Evolutionary conservation across 2,329 filamentous ascomycete species (phyloP).

Genomic region (Pseudogymnoascus sp.): DNA sequence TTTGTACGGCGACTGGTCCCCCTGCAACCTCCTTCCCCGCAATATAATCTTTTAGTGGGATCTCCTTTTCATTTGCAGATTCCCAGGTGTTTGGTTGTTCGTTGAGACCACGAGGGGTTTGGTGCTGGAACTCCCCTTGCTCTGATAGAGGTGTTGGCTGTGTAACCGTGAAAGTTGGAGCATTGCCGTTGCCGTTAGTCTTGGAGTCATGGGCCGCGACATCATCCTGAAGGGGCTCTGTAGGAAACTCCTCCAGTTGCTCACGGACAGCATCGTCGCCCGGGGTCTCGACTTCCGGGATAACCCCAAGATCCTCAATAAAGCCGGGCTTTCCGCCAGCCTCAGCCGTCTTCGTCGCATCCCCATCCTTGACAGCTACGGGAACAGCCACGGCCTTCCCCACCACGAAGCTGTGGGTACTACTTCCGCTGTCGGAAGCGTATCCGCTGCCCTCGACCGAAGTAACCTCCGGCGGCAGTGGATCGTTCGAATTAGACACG

Average conservation of each 20-base stretch:
- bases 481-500: constrained; percentile 50
- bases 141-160: constrained; percentile 38
- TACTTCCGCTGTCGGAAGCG: constrained; percentile 46
- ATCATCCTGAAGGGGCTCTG: background rate
- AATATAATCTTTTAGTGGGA: background rate
- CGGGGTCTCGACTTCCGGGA: constrained; percentile 5
- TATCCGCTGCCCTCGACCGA: constrained; percentile 59
- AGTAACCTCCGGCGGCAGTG: constrained; percentile 61
- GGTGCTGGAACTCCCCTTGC: constrained; percentile 23
- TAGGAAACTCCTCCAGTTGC: background rate
- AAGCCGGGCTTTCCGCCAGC: constrained; percentile 3
- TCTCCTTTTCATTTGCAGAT: constrained; percentile 30
- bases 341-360: background rate
- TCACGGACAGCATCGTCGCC: constrained; percentile 10
- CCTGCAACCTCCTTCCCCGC: background rate
- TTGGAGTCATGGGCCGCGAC: background rate
- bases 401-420: constrained; percentile 34
- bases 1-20: background rate
- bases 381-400: constrained; percentile 16
- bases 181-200: constrained; percentile 13
- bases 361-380: background rate
- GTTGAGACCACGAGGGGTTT: constrained; percentile 23
- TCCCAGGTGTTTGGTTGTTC: background rate
- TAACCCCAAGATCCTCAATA: constrained; percentile 8
- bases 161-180: constrained; percentile 36